phyloP scores from a whole-genome alignment of 495 filamentous ascomycete species.

The Tuber magnatum region DNA sequence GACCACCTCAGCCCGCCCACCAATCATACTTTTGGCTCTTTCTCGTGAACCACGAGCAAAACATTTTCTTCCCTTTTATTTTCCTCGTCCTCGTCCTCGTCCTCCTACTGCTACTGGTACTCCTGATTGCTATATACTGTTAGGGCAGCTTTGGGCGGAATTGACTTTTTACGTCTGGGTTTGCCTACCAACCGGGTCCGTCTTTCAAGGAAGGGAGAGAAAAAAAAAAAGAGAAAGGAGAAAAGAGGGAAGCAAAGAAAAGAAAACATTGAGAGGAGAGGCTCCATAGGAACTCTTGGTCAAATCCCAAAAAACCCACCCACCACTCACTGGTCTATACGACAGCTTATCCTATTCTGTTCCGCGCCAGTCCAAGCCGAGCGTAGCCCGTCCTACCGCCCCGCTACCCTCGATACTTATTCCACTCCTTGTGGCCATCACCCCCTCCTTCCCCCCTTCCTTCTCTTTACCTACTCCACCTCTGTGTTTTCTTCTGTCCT shows the following conservation, averaged over 20 bases:
- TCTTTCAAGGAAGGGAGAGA: background rate
- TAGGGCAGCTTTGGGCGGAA: background rate
- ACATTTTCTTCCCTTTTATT: background rate
- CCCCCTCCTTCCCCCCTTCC: constrained; percentile 15
- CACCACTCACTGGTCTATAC: background rate
- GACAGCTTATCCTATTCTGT: background rate
- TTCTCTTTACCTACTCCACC: constrained; percentile 7
- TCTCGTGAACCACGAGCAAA: background rate
- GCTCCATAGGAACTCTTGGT: background rate
- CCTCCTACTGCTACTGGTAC: background rate
- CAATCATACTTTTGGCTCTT: constrained; percentile 4
- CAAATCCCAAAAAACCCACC: background rate
- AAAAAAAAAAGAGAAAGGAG: background rate
- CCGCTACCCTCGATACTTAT: constrained; percentile 34
- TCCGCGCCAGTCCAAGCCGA: constrained; percentile 1
- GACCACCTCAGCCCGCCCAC: background rate
- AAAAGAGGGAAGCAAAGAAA: background rate
- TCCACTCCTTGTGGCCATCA: constrained; percentile 29
- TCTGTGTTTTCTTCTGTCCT: constrained; percentile 21
- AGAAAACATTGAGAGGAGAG: background rate
- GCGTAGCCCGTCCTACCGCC: constrained; percentile 29
- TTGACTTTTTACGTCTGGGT: background rate
- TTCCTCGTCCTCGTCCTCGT: background rate
- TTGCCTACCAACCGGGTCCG: background rate
- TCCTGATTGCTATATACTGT: background rate